phyloP scores from a whole-genome alignment of 2,329 filamentous ascomycete genomes.

The Colletotrichum trifolii region DNA sequence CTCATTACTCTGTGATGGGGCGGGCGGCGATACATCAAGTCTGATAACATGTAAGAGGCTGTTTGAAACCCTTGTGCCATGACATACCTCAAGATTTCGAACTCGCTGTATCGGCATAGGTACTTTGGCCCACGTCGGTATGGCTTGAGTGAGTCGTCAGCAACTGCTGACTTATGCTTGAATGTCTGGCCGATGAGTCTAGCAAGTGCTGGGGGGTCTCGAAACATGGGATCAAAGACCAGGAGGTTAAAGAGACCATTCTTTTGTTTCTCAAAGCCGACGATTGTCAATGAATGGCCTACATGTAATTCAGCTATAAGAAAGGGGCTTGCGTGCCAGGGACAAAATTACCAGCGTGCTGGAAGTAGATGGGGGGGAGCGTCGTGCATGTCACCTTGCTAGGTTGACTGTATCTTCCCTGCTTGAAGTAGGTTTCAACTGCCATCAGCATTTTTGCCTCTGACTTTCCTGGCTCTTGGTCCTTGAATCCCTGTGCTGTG shows the following conservation, averaged over 20 bases:
- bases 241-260: constrained; percentile 77
- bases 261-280: constrained; percentile 80
- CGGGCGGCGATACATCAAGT: constrained; percentile 7
- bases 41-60: constrained; percentile 2
- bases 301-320: background rate
- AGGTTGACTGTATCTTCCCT: constrained; percentile 58
- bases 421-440: constrained; percentile 80
- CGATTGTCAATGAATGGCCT: constrained; percentile 90
- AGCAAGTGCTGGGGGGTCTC: constrained; percentile 72
- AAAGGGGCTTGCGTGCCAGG: background rate
- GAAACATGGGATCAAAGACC: constrained; percentile 89
- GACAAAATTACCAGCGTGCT: constrained; percentile 73
- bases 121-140: constrained; percentile 80
- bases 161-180: constrained; percentile 50
- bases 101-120: constrained; percentile 77
- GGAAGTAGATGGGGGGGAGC: constrained; percentile 88
- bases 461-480: constrained; percentile 55
- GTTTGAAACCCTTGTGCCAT: background rate
- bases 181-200: constrained; percentile 65
- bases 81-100: constrained; percentile 72
- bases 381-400: constrained; percentile 77
- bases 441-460: constrained; percentile 70
- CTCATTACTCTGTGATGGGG: constrained; percentile 3
- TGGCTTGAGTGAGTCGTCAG: constrained; percentile 70
- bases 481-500: constrained; percentile 70